These are phyloP conservation scores for Pyronema domesticum DNA, from an alignment of 495 filamentous ascomycete species.

Conservation along the genomic window DNA sequence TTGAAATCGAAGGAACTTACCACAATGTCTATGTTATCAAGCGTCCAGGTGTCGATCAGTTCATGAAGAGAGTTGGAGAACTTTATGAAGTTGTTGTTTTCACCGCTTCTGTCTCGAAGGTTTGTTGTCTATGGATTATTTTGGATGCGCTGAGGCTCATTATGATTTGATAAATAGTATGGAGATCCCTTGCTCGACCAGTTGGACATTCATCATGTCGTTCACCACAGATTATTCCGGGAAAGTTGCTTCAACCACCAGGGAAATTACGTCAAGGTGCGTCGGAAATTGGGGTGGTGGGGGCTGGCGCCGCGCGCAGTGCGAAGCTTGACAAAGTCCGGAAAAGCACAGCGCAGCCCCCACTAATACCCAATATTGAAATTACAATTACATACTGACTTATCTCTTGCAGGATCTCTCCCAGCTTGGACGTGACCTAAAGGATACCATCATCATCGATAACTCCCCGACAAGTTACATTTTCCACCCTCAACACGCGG, in stretches of 20 bases:
- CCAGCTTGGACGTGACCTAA: slow-evolving; percentile 86
- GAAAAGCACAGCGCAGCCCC: neutral
- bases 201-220: slow-evolving; percentile 88
- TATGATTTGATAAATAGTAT: slow-evolving; percentile 40
- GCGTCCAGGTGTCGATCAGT: slow-evolving; percentile 87
- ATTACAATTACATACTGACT: slow-evolving; percentile 13
- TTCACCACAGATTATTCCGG: slow-evolving; percentile 90
- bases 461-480: slow-evolving; percentile 99
- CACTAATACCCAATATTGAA: neutral
- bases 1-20: slow-evolving; percentile 96
- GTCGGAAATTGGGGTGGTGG: slow-evolving; percentile 15
- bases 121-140: slow-evolving; percentile 22
- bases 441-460: slow-evolving; percentile 98
- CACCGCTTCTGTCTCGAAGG: slow-evolving; percentile 96
- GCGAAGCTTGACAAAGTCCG: neutral
- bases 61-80: slow-evolving; percentile 97
- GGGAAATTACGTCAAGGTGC: slow-evolving; percentile 91
- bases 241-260: slow-evolving; percentile 99
- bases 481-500: slow-evolving; percentile 97
- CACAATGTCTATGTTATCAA: slow-evolving; percentile 99
- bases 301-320: neutral
- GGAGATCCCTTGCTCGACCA: slow-evolving; percentile 93
- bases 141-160: neutral
- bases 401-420: slow-evolving; percentile 52
- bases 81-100: slow-evolving; percentile 98